Percentiles rank a stretch among this genome's conserved stretches.
These are phyloP conservation scores for Dryas drummondii DNA, from an alignment of 306 rosid genomes.

Conservation along the genomic window DNA sequence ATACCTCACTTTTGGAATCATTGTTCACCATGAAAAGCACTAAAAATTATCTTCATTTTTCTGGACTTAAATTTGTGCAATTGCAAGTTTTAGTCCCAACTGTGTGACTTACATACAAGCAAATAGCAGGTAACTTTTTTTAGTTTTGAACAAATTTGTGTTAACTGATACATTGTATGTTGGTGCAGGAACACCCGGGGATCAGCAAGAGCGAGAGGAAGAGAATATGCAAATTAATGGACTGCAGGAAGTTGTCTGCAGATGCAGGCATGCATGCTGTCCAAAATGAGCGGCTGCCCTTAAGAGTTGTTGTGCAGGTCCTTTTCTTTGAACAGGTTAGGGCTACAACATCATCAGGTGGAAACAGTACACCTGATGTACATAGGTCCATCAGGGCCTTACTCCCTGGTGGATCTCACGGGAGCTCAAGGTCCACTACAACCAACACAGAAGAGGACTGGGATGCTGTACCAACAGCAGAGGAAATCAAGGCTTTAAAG, in stretches of 20 bases:
- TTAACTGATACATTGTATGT: slow-evolving; percentile 2
- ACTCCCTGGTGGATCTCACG: slow-evolving; percentile 70
- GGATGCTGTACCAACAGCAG: slow-evolving; percentile 70
- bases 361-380: slow-evolving; percentile 62
- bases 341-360: slow-evolving; percentile 56
- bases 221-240: slow-evolving; percentile 83
- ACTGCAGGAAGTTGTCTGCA: slow-evolving; percentile 79
- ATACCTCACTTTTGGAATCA: neutral
- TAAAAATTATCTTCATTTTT: neutral
- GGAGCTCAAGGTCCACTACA: slow-evolving; percentile 83
- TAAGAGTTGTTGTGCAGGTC: slow-evolving; percentile 82
- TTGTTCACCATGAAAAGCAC: neutral
- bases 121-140: neutral
- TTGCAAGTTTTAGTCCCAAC: neutral
- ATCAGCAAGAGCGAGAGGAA: slow-evolving; percentile 85
- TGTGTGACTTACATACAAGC: neutral
- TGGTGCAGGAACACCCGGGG: slow-evolving; percentile 81
- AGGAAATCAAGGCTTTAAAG: slow-evolving; percentile 67
- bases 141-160: neutral
- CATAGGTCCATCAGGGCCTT: slow-evolving; percentile 58
- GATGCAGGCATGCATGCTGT: slow-evolving; percentile 95
- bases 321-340: slow-evolving; percentile 91
- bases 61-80: neutral
- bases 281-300: slow-evolving; percentile 90
- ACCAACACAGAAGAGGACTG: slow-evolving; percentile 87